Base-by-base conservation (phyloP, 2,329 filamentous ascomycete genomes). In the Colletotrichum cordylinicola region DNA sequence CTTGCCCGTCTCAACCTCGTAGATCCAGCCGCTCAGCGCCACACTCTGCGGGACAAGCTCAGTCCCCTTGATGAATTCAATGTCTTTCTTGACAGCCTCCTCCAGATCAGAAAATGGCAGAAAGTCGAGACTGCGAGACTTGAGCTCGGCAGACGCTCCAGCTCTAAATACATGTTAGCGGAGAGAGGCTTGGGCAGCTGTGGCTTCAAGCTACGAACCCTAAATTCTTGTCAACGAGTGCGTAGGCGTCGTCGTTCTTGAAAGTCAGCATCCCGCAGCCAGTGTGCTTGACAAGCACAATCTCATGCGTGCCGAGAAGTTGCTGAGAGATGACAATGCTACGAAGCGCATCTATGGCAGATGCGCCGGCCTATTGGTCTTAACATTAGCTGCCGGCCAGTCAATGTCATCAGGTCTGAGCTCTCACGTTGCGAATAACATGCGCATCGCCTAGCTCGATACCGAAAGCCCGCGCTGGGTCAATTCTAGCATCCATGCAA, bases 241-340 rank as follows among this genome's bases (percentile, higher is more conserved):
- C 83, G 43, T 86, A 85, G 2, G 90, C 91, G 69, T 90, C 89
- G 7, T 88, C 87, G 77, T 94, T 91, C n/a, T 86, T 87, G 80
- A 94, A 93, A 0, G 89, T 94, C 67, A 94, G 83, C 93, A 94
- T 95, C 2, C 94, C 94, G 80, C 93, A 95, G 9, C 91, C 92
- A 1, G 93, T 94, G 77, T 95, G 93, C 86, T 95, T 95, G 80
- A 96, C 87, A 29, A 96, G 82, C 21, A 96, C 83, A 66, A 97
- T 92, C 83, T 96, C 94, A 2, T 89, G 88, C 0, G 95, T 97
- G 10, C 93, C 94, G 0, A 97, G 89, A 9, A 96, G 87, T 82
- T 96, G 94, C 84, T 97, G 89, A 1, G 94, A 96, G 80, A 97
- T 95, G 76, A 96, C 84, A 72, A 97, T 90, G 24, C 92, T 94